Conservation (phyloP, 306 rosid genomes). For the Begonia fuchsioides region DNA sequence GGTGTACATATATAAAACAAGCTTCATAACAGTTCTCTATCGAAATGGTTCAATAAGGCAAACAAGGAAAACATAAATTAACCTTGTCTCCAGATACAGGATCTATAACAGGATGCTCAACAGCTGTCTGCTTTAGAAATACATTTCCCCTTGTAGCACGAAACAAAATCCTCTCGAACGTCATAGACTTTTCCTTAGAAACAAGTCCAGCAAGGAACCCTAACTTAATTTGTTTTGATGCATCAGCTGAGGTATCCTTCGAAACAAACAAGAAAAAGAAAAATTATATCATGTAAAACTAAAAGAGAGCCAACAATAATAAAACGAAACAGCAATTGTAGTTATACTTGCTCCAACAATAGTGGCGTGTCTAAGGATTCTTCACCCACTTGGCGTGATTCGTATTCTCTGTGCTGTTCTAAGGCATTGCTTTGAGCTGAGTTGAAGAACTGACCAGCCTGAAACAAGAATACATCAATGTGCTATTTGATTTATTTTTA, state of each 20-base stretch:
- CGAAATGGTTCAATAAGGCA: no score
- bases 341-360: conserved; percentile 23
- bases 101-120: conserved; percentile 36
- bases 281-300: conserved; percentile 17
- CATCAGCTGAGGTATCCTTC: conserved; percentile 58
- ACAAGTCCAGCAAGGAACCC: conserved; percentile 43
- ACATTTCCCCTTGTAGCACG: conserved; percentile 57
- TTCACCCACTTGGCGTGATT: conserved; percentile 29
- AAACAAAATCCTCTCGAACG: conserved; percentile 51
- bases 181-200: conserved; percentile 37
- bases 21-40: no score
- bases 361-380: conserved; percentile 67
- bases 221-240: conserved; percentile 41
- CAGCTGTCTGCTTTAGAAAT: conserved; percentile 29
- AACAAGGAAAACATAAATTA: background rate
- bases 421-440: conserved; percentile 38
- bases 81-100: conserved; percentile 51
- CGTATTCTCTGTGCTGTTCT: conserved; percentile 41
- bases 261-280: conserved; percentile 15
- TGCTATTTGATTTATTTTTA: background rate
- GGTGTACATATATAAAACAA: no score
- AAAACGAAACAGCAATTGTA: background rate
- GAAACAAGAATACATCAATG: conserved; percentile 6
- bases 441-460: conserved; percentile 69
- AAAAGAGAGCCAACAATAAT: background rate